Base-by-base conservation (phyloP, 306 rosid species). In the Cucurbita maxima region DNA sequence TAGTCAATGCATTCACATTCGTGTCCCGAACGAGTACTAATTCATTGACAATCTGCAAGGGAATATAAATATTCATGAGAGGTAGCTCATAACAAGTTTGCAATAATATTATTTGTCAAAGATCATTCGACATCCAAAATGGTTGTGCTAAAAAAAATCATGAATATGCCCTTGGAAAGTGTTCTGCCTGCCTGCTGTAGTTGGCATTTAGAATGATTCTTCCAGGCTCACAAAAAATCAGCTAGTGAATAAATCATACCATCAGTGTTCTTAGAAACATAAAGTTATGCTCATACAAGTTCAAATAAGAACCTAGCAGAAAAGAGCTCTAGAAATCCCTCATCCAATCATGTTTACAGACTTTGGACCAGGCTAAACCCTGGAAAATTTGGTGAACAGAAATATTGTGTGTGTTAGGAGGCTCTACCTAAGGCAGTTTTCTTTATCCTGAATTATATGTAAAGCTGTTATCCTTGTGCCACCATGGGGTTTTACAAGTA, bases 41-140 rank as follows among this genome's bases (percentile, higher is more conserved):
- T 78, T 81, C 90, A 70, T 81, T 87, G 83, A 93, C 90, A 83
- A 93, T 90, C 98, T 93, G 96, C 87, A 86, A 57, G n/a, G 53
- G 53, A 76, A 12, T 18, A 55, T 12, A 73, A 57, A 10, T 51
- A 20, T 73, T 30, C 41, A 34, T 70, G 45, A 70, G 74, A 30
- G 45, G 3, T 4, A 16, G 19, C 41, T 19, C 10, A 3, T 34
- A 48, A 70, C 25, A n/a, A 51, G 16, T 50, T 51, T 70, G 74
- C 8, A 14, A 36, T 70, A 14, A 15, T 47, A 30, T 14, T 48
- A 48, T 22, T 30, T 14, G 30, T 51, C 16, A 50, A 25, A 48
- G 59, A 70, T 70, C 43, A 14, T 37, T 66, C 47, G 8, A 61
- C 45, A 30, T 18, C 47, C 41, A 70, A 70, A 48, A 70, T 3